Evolutionary conservation across 176 grass and related monocot species (phyloP), one percentile per base, ranked within the genome.

Genomic region (Bonia amplexicaulis): DNA sequence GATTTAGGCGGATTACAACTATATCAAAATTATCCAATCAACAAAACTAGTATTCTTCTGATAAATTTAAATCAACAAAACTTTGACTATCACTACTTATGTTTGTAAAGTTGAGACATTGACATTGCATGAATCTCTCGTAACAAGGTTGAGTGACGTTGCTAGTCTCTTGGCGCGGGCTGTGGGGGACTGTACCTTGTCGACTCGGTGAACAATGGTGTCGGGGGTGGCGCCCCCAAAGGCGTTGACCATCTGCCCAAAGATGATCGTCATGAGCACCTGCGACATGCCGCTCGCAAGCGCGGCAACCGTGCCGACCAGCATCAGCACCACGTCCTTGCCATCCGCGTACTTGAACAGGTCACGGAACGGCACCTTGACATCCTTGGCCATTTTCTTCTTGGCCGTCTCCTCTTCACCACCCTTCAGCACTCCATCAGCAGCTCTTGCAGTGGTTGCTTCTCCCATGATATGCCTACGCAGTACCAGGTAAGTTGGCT

Each of bases 221-320:
- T 35, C 71, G 0, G 16, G 23, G 57, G 54, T 78, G 47, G 55
- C 26, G 2, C 26, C 46, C 33, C 88, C 88, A 45, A 78, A 90
- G 53, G 84, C 84, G 9, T 83, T 57, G n/a, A 90, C 0, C 64
- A 77, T 76, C 73, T 71, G 64, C 16, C 79, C 88, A 6, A 90
- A 86, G 84, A 90, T 78, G 73, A 90, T 66, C 35, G 84, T 59
- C 84, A 86, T 78, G 33, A 78, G 0, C 22, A 81, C 78, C 47
- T 82, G 80, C 26, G 79, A 82, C 72, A 86, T 69, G 53, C 88
- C 84, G 4, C 48, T 86, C 19, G 33, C 83, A 12, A 86, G 53
- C 1, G 83, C 84, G 12, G 35, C 73, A 0, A 76, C 79, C 13
- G 57, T 54, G 71, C 83, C 83, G 13, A 40, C 55, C 55, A 77